These are phyloP conservation scores for Acanthochlamys bracteata DNA, from an alignment of 106 monocot genomes.

Conservation along the genomic window DNA sequence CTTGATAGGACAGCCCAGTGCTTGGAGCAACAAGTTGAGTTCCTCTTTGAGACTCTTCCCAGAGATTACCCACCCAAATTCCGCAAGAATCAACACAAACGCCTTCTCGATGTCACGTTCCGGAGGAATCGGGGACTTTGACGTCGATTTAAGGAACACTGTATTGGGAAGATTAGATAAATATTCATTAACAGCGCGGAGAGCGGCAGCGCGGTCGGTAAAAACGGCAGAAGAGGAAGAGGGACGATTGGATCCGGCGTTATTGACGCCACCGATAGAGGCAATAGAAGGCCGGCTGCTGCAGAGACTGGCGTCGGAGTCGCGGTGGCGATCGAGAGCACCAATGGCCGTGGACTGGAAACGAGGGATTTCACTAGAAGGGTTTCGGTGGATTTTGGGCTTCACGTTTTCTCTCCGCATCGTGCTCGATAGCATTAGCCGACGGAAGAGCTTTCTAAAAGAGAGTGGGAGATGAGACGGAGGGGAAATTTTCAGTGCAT, in stretches of 20 bases:
- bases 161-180: conserved; percentile 33
- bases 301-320: conserved; percentile 59
- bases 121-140: conserved; percentile 53
- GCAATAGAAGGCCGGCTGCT: conserved; percentile 47
- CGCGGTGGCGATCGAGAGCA: conserved; percentile 40
- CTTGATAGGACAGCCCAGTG: conserved; percentile 58
- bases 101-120: conserved; percentile 49
- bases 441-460: too few relatives aligned
- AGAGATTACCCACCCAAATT: conserved; percentile 29
- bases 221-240: conserved; percentile 14
- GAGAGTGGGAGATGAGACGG: too few relatives aligned
- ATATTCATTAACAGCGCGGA: conserved; percentile 56
- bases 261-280: conserved; percentile 25
- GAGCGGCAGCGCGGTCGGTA: conserved; percentile 32
- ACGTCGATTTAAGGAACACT: conserved; percentile 8
- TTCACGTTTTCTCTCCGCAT: too few relatives aligned
- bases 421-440: too few relatives aligned
- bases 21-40: conserved; percentile 30
- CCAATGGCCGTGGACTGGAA: too few relatives aligned
- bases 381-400: too few relatives aligned
- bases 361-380: too few relatives aligned
- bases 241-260: conserved; percentile 12
- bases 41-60: conserved; percentile 41
- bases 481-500: too few relatives aligned
- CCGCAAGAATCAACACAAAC: conserved; percentile 33